A percentile compares a stretch with the other conserved stretches of the same genome.
Evolutionary conservation across 768 basidiomycete genomes (phyloP).

Genomic region (Auriscalpium microsporum): DNA sequence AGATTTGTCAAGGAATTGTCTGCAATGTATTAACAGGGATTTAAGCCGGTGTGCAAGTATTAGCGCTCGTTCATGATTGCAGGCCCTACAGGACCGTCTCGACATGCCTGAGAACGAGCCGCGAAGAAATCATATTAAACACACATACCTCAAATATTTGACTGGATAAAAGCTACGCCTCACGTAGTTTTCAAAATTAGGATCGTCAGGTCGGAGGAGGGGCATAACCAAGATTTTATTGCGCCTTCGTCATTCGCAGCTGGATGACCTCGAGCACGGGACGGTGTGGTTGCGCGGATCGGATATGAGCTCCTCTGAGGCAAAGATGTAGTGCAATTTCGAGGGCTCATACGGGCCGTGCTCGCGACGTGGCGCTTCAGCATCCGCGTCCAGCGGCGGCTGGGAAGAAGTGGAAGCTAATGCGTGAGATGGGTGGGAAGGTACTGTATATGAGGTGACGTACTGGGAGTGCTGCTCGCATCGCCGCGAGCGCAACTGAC

Average conservation of each 20-base stretch:
- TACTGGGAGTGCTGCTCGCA: no score
- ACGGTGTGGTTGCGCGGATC: constrained; percentile 20
- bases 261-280: constrained; percentile 12
- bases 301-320: not conserved
- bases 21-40: not conserved
- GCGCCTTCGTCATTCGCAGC: not conserved
- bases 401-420: no score
- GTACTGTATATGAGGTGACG: no score
- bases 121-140: constrained; percentile 3
- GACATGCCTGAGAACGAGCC: constrained; percentile 5
- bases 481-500: no score
- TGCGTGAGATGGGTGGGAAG: no score
- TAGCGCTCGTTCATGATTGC: constrained; percentile 15
- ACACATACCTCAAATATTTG: constrained; percentile 16
- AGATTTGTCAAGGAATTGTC: not conserved
- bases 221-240: constrained; percentile 18
- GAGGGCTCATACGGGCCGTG: constrained; percentile 6
- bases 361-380: not conserved
- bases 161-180: constrained; percentile 18
- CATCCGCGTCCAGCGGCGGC: no score
- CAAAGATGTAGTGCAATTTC: constrained; percentile 1
- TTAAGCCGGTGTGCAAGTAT: constrained; percentile 16
- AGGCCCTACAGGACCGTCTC: constrained; percentile 9
- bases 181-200: constrained; percentile 18
- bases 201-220: constrained; percentile 13